Evolutionary conservation across 116 monocot genomes (phyloP).

Genomic region (Iris pallida): DNA sequence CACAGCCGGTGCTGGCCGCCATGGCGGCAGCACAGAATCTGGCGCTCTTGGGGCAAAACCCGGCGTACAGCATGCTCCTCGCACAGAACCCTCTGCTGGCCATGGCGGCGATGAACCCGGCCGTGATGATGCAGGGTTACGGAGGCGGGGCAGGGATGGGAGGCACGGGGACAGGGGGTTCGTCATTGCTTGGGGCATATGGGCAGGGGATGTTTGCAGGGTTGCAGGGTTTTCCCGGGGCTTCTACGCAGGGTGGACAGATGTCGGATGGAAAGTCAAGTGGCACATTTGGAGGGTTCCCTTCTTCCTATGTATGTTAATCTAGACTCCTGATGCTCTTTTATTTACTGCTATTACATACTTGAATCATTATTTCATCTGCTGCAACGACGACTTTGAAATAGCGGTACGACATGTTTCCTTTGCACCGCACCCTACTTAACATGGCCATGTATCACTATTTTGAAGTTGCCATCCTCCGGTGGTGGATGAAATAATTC

Average conservation of each 20-base stretch:
- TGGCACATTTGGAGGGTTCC: constrained; percentile 1
- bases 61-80: constrained; percentile 30
- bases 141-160: neutral
- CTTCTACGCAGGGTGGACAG: neutral
- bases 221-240: neutral
- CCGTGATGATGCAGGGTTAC: constrained; percentile 22
- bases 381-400: too few relatives aligned
- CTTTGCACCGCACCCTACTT: too few relatives aligned
- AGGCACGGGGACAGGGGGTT: too few relatives aligned
- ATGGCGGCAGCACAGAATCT: constrained; percentile 43
- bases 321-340: neutral
- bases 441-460: too few relatives aligned
- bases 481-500: too few relatives aligned
- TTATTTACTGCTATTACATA: too few relatives aligned
- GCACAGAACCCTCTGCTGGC: constrained; percentile 39
- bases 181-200: neutral
- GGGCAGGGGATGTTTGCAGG: neutral
- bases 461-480: too few relatives aligned
- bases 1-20: constrained; percentile 38
- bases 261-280: neutral
- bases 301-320: constrained; percentile 4
- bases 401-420: too few relatives aligned
- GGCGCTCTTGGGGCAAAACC: constrained; percentile 27
- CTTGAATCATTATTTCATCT: too few relatives aligned
- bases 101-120: constrained; percentile 23